These are phyloP conservation scores for Dictyostelium firmibasis DNA, from an alignment of 78 protist genomes.

Conservation along the genomic window DNA sequence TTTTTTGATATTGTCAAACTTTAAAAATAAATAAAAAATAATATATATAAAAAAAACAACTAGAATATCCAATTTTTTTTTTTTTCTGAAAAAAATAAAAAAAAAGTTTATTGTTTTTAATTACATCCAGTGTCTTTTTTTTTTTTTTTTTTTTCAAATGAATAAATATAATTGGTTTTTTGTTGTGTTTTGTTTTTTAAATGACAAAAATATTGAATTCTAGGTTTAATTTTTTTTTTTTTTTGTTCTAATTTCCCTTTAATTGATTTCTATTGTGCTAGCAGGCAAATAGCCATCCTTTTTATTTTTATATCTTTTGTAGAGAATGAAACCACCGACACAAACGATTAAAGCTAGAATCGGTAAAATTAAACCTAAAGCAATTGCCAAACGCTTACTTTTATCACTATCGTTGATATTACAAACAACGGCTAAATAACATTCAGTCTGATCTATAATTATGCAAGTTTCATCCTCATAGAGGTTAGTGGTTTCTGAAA, in stretches of 20 bases:
- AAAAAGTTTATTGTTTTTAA: too few species aligned
- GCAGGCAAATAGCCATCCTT: background rate
- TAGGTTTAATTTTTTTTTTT: background rate
- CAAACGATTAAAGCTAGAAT: background rate
- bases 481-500: background rate
- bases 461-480: background rate
- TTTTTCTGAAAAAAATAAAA: too few species aligned
- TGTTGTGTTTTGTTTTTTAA: background rate
- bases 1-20: background rate
- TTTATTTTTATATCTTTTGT: background rate
- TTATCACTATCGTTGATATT: too few species aligned
- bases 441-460: background rate
- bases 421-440: background rate
- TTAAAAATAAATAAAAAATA: background rate
- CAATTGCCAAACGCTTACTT: background rate
- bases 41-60: background rate
- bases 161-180: too few species aligned
- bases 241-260: background rate
- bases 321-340: background rate
- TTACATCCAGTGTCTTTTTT: background rate
- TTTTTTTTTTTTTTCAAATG: too few species aligned
- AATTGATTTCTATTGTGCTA: background rate
- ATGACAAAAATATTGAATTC: too few species aligned
- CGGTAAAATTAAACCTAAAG: background rate
- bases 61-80: background rate